Evolutionary conservation across 495 filamentous ascomycete genomes (phyloP), one percentile per base, ranked within the genome.

Genomic region (Acidiella bohemica): DNA sequence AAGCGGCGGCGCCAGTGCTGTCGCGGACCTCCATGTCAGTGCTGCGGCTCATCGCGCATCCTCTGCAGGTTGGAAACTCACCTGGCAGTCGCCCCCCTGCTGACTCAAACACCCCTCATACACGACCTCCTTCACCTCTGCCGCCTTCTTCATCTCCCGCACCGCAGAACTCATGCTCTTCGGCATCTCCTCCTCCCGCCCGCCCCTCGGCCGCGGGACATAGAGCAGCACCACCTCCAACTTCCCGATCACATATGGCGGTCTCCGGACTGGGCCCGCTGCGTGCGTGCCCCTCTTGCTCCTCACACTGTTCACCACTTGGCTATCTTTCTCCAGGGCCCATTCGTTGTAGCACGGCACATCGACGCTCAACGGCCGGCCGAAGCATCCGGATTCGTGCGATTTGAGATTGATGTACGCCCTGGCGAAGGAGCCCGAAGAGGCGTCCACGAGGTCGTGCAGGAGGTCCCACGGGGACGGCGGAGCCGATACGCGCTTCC

Each of bases 111-210:
- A 77, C 12, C 90, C 92, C 58, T 96, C 88, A 69, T 70, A 93
- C 46, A 67, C 77, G 28, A 78, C 75, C 23, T 76, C 61, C 21
- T 78, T 69, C 38, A 24, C 26, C 39, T 73, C 77, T 53, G 92
- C 83, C 8, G 87, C 86, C 29, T 88, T 83, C 49, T 78, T 80
- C 64, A 97, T 72, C 64, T 96, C 88, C 10, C 90, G 70, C 46
- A 96, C 82, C 55, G 84, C 92, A 28, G 79, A 76, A 55, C 82
- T 88, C 84, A 97, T 93, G 61, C 87, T 95, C 74, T 94, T 93
- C 12, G 90, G 90, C 80, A 96, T 93, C 48, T 95, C 90, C 23
- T 93, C 86, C 42, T 95, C 87, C 40, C 77, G 76, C n/a, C 76
- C 71, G 29, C 79, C 81, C 64, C 82, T 82, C 0, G 90, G 87